Conservation (phyloP, 139 green algal genomes). For the Edaphochlamys debaryana region DNA sequence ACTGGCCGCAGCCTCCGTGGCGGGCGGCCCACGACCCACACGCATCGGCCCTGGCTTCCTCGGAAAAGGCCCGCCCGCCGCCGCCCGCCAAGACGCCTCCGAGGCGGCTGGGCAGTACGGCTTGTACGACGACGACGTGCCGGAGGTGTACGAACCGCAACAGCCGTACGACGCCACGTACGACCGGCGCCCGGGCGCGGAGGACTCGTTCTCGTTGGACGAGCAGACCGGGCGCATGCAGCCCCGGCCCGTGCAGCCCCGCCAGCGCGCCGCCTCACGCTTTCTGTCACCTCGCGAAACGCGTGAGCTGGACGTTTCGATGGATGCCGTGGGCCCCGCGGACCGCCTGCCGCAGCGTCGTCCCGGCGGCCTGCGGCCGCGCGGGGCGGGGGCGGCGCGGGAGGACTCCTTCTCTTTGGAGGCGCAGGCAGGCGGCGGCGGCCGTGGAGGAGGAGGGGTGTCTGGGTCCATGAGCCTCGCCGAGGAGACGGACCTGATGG, state of each 20-base stretch:
- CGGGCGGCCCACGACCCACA: too few relatives aligned
- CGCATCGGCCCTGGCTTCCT: too few relatives aligned
- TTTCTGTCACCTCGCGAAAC: not conserved
- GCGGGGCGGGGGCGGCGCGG: too few relatives aligned
- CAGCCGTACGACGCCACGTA: not conserved
- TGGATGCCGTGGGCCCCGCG: not conserved
- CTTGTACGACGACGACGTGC: slow-evolving; percentile 1
- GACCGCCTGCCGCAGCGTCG: not conserved
- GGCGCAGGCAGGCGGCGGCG: too few relatives aligned
- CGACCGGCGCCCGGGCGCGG: too few relatives aligned
- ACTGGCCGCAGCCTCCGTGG: not conserved
- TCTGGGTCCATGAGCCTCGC: too few relatives aligned
- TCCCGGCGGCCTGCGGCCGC: not conserved
- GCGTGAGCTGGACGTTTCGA: not conserved
- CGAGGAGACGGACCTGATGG: slow-evolving; percentile 24
- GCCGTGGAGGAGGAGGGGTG: too few relatives aligned
- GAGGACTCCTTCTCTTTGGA: not conserved
- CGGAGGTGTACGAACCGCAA: not conserved
- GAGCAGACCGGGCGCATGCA: too few relatives aligned
- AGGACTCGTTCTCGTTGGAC: too few relatives aligned
- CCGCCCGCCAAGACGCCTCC: too few relatives aligned
- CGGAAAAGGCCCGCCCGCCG: too few relatives aligned
- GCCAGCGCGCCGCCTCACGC: not conserved
- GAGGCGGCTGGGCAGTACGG: slow-evolving; percentile 10
- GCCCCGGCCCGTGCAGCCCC: too few relatives aligned